phyloP scores from a whole-genome alignment of 169 alveolate species.

The Plasmodium chabaudi region DNA sequence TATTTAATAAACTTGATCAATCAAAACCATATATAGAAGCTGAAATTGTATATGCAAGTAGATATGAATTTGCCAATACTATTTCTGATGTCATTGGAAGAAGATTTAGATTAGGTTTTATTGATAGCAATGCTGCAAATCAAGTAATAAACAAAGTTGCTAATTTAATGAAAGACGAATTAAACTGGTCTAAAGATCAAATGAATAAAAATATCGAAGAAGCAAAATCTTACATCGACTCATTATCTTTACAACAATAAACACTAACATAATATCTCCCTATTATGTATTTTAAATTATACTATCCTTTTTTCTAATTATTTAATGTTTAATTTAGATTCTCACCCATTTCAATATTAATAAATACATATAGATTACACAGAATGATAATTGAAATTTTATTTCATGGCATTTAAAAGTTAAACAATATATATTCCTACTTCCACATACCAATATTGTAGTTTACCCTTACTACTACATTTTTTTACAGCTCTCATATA shows the following conservation, averaged over 20 bases:
- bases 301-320: not conserved
- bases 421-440: too few species aligned
- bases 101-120: constrained; percentile 85
- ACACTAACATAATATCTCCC: not conserved
- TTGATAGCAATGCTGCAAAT: constrained; percentile 80
- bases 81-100: constrained; percentile 88
- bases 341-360: too few species aligned
- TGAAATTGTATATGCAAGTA: constrained; percentile 83
- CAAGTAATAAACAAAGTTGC: constrained; percentile 73
- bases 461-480: too few species aligned
- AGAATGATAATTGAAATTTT: too few species aligned
- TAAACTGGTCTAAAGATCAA: constrained; percentile 77
- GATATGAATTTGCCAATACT: constrained; percentile 86
- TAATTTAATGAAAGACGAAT: constrained; percentile 79
- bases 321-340: too few species aligned
- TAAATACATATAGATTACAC: too few species aligned
- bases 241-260: constrained; percentile 28
- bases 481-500: too few species aligned
- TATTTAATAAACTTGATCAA: constrained; percentile 80
- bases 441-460: too few species aligned
- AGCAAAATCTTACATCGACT: constrained; percentile 76
- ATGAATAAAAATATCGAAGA: constrained; percentile 68
- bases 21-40: constrained; percentile 83
- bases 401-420: too few species aligned
- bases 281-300: not conserved